Evolutionary conservation across 805 yeast species (phyloP), one percentile per base, ranked within the genome.

Genomic region (Grigorovia humatica): DNA sequence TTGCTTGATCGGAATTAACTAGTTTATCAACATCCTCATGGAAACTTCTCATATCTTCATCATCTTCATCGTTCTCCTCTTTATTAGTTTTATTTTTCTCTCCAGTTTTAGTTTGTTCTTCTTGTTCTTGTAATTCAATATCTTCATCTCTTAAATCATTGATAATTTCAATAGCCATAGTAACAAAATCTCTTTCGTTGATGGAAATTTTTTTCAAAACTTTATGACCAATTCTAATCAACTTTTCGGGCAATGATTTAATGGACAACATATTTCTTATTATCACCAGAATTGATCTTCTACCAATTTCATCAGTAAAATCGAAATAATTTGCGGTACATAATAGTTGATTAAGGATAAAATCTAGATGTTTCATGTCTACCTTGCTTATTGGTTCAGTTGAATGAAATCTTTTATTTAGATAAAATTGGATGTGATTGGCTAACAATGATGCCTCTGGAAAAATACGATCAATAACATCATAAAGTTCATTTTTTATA

Each of bases 221-320:
- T 48, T 78, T 74, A 55, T 87, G 74, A 2, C 86, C 75, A 12
- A 78, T 72, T 42, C 76, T 75, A 27, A 81, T 74, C 32, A 82
- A 70, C 7, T 69, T 62, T 52, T 80, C 88, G 1, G 79, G 67
- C 27, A 85, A 70, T 15, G 76, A 72, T 49, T 80, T 83, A 44
- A 77, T 74, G 1, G 82, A 74, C 52, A 85, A 69, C n/a, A 82
- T 71, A 20, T 79, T 72, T 70, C 88, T 74, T 4, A 82, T 67
- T 1, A 79, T 74, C 32, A 73, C 75, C 43, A 85, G 69, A 79
- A 88, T 80, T 46, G 81, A 80, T 64, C 96, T 77, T 62, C 96
- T 78, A 19, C 97, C 96, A 47, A 85, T 78, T 66, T 90, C 96
- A 70, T 93, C 97, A 59, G 88, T 83, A 61, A 80, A 88, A 65